These are phyloP conservation scores for Trifolium repens DNA, from an alignment of 306 rosid genomes.

Conservation along the genomic window DNA sequence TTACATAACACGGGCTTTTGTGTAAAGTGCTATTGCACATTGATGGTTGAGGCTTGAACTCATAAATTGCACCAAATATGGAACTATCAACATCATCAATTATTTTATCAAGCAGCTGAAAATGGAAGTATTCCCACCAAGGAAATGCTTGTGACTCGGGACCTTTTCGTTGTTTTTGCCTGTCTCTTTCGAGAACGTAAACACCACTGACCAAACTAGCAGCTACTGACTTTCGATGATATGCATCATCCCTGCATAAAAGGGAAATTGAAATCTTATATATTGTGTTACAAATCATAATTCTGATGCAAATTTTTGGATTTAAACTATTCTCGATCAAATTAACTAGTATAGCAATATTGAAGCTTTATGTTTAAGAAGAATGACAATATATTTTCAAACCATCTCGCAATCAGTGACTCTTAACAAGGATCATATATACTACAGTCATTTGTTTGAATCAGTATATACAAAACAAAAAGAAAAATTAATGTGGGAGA, in stretches of 20 bases:
- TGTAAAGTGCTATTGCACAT: slow-evolving; percentile 46
- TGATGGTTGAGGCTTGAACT: slow-evolving; percentile 67
- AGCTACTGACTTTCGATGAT: slow-evolving; percentile 79
- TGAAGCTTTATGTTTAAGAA: slow-evolving; percentile 15
- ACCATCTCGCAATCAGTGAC: too few species aligned
- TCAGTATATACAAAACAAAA: not conserved
- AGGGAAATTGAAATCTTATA: not conserved
- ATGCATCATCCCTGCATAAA: slow-evolving; percentile 62
- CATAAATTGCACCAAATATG: slow-evolving; percentile 82
- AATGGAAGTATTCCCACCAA: slow-evolving; percentile 90
- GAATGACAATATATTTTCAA: not conserved
- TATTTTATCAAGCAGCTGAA: slow-evolving; percentile 45
- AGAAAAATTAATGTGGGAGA: too few species aligned
- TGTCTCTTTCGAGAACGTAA: slow-evolving; percentile 77
- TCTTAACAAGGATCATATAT: not conserved
- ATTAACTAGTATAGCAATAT: not conserved
- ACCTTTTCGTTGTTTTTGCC: slow-evolving; percentile 71
- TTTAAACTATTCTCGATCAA: not conserved
- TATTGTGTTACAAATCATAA: slow-evolving; percentile 10
- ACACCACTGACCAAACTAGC: slow-evolving; percentile 95
- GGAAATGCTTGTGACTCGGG: slow-evolving; percentile 74
- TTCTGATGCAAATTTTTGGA: slow-evolving; percentile 1
- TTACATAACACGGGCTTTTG: slow-evolving; percentile 68
- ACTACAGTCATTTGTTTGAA: not conserved
- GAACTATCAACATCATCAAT: slow-evolving; percentile 78